Evolutionary conservation across 1,284 basidiomycete species (phyloP), one percentile per base, ranked within the genome.

Genomic region (Ustilago cynodontis): DNA sequence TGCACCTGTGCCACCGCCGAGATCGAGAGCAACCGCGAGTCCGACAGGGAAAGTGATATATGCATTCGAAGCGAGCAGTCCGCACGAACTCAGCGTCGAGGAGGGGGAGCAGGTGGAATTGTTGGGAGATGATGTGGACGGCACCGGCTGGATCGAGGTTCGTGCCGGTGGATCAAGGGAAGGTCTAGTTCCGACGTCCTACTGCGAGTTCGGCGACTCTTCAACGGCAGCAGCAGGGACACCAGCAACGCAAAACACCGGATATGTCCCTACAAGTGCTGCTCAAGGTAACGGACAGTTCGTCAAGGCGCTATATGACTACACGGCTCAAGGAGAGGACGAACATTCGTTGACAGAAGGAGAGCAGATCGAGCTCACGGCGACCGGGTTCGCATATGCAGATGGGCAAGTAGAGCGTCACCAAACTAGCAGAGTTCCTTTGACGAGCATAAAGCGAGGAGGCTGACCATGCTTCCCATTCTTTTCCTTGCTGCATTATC

Each of bases 181-280:
- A 56, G 79, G 79, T 14, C 64, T 81, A 5, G 79, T 81, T 3
- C 79, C 79, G 2, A 77, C 78, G 5, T 62, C 75, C 9, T 81
- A 81, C 35, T 70, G 70, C 58, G 71, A 71, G 4, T 72, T 77
- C 41, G 37, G 41, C 22, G 20, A 11, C 16, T 29, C 31, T 14
- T 13, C 24, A 1, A 26, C 43, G 8, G 49, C 55, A 11, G 49
- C 55, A 8, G 22, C 55, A 8, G 20, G 18, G 5, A 28, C 52
- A 49, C 11, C n/a, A 18, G 37, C 13, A 8, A 16, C 29, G 24
- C 59, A 59, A 35, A 49, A 65, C 22, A 52, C 56, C 9, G 63
- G 55, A 20, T 45, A 50, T 49, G 18, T 13, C 28, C 51, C 20
- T 22, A 18, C 28, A 20, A 41, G 22, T 7, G 24, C 28, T 4